These are phyloP conservation scores for Pseudohyphozyma bogoriensis DNA, from an alignment of 768 basidiomycete genomes.

Conservation along the genomic window DNA sequence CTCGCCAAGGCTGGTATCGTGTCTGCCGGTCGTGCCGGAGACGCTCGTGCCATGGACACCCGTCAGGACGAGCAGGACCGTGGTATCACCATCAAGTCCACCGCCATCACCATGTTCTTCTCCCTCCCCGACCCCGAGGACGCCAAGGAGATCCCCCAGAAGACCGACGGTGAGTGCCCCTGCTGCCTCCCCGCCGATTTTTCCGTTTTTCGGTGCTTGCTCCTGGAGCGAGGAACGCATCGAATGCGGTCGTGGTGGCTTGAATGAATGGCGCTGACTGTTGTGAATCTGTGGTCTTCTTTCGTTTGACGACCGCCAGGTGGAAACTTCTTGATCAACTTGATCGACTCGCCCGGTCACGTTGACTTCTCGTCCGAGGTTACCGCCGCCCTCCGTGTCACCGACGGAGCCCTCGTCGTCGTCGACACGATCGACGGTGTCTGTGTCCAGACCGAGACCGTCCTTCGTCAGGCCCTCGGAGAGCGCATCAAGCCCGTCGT, in stretches of 20 bases:
- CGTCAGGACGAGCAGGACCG: slow-evolving; percentile 97
- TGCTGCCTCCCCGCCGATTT: too few species aligned
- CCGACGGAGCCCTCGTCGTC: slow-evolving; percentile 98
- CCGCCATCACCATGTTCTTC: slow-evolving; percentile 99
- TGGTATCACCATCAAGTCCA: slow-evolving; percentile 99
- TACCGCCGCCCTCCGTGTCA: slow-evolving; percentile 98
- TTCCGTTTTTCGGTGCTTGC: slow-evolving; percentile 31
- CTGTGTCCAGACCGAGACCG: slow-evolving; percentile 99
- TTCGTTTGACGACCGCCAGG: slow-evolving; percentile 41
- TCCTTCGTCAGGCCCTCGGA: slow-evolving; percentile 87
- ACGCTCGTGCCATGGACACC: slow-evolving; percentile 85
- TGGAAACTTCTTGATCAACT: slow-evolving; percentile 96
- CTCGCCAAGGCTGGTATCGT: slow-evolving; percentile 99
- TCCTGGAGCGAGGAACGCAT: not conserved
- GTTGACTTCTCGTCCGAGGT: slow-evolving; percentile 99
- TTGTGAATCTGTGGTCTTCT: slow-evolving; percentile 16
- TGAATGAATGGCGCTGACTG: slow-evolving; percentile 11
- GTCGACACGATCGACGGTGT: slow-evolving; percentile 99
- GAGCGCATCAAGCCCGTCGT: slow-evolving; percentile 99
- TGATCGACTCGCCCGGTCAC: slow-evolving; percentile 99
- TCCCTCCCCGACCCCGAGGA: slow-evolving; percentile 89
- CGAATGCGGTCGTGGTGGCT: too few species aligned
- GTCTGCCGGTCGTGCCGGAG: slow-evolving; percentile 84
- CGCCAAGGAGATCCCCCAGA: slow-evolving; percentile 73
- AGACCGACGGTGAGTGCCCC: slow-evolving; percentile 86